These are phyloP conservation scores for Neurospora discreta DNA, from an alignment of 495 filamentous ascomycete genomes.

Conservation along the genomic window DNA sequence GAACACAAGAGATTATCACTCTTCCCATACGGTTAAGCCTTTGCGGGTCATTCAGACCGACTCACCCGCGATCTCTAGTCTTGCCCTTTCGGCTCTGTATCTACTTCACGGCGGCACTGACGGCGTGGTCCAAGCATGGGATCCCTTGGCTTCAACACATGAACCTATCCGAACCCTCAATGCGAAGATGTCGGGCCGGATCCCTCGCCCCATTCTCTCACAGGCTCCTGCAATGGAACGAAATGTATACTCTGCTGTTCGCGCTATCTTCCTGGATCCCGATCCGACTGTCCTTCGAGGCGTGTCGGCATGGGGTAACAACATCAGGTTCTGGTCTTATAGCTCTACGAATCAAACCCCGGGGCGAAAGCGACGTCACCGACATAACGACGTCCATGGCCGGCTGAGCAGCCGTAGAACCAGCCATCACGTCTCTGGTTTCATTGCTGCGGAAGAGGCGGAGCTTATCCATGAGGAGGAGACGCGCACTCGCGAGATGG, in stretches of 20 bases:
- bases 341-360: slow-evolving; percentile 48
- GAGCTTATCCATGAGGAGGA: slow-evolving; percentile 69
- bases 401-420: slow-evolving; percentile 27
- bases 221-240: slow-evolving; percentile 25
- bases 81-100: slow-evolving; percentile 81
- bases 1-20: slow-evolving; percentile 60
- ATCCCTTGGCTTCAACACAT: slow-evolving; percentile 72
- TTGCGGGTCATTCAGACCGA: slow-evolving; percentile 80
- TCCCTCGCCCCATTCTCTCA: slow-evolving; percentile 36
- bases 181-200: slow-evolving; percentile 72
- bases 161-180: slow-evolving; percentile 81
- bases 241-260: slow-evolving; percentile 71
- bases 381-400: slow-evolving; percentile 34
- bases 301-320: slow-evolving; percentile 75
- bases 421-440: slow-evolving; percentile 43
- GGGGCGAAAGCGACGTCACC: slow-evolving; percentile 34
- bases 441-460: slow-evolving; percentile 69
- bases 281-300: slow-evolving; percentile 87
- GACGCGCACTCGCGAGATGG: slow-evolving; percentile 41
- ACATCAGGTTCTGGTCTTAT: slow-evolving; percentile 88
- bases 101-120: slow-evolving; percentile 90
- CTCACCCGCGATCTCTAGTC: slow-evolving; percentile 73
- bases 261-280: slow-evolving; percentile 78
- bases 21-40: slow-evolving; percentile 43
- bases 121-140: slow-evolving; percentile 93